These are phyloP conservation scores for Hyaloperonospora brassicae DNA, from an alignment of 352 stramenopile species.

Conservation along the genomic window DNA sequence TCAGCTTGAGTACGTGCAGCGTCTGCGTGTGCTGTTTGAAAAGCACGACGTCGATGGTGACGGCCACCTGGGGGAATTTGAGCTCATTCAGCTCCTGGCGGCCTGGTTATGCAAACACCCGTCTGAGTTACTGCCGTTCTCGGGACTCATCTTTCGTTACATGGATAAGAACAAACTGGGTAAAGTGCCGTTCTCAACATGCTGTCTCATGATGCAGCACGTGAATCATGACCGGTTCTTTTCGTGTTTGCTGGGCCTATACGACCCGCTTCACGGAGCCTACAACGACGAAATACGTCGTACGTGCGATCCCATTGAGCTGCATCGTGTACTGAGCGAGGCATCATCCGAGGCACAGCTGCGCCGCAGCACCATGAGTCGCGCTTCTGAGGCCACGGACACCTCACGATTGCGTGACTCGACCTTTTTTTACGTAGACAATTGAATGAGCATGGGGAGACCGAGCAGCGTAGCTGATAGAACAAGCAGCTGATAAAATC, in stretches of 20 bases:
- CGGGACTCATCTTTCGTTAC: slow-evolving; percentile 79
- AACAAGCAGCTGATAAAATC: no score
- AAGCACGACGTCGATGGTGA: slow-evolving; percentile 63
- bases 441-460: slow-evolving; percentile 9
- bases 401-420: slow-evolving; percentile 53
- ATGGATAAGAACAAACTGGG: slow-evolving; percentile 84
- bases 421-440: slow-evolving; percentile 73
- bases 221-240: slow-evolving; percentile 86
- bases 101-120: slow-evolving; percentile 82
- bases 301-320: slow-evolving; percentile 49
- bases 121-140: slow-evolving; percentile 73
- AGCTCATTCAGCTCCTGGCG: slow-evolving; percentile 65
- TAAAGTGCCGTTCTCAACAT: slow-evolving; percentile 74
- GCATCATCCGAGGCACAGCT: slow-evolving; percentile 57
- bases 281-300: slow-evolving; percentile 73
- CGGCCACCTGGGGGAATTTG: slow-evolving; percentile 55
- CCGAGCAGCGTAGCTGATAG: neutral
- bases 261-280: slow-evolving; percentile 65
- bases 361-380: slow-evolving; percentile 40
- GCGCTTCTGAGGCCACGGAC: slow-evolving; percentile 26
- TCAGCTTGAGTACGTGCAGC: slow-evolving; percentile 81
- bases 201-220: slow-evolving; percentile 82
- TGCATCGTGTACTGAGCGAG: slow-evolving; percentile 65
- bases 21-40: slow-evolving; percentile 72
- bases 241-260: slow-evolving; percentile 72